These are phyloP conservation scores for Solanum chacoense DNA, from an alignment of 305 asterid species.

Conservation along the genomic window DNA sequence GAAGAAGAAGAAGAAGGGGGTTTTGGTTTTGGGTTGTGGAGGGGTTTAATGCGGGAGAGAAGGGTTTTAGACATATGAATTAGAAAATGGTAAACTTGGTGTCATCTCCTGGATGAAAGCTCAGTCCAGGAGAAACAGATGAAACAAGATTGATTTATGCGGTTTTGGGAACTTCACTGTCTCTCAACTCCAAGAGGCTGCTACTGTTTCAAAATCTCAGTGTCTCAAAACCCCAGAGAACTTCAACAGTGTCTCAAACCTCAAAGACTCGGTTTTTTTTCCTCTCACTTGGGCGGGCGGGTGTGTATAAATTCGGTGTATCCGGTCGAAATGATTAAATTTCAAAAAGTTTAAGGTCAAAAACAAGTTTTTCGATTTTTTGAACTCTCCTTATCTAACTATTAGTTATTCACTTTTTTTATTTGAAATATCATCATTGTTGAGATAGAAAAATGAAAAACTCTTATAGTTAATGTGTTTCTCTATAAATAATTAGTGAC, in stretches of 20 bases:
- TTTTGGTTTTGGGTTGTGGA: constrained; percentile 30
- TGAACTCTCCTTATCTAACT: neutral
- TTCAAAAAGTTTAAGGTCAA: neutral
- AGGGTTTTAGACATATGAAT: constrained; percentile 59
- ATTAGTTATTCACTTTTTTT: neutral
- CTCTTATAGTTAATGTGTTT: neutral
- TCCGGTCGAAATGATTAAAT: neutral
- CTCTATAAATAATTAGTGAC: no score
- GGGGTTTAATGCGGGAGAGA: constrained; percentile 56
- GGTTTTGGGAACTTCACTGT: neutral
- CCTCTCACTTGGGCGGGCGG: neutral
- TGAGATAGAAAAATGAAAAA: no score
- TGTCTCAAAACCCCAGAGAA: neutral
- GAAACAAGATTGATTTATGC: neutral
- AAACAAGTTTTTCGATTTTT: neutral
- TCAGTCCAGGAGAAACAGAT: neutral
- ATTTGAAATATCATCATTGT: neutral
- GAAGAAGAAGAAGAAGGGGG: constrained; percentile 10
- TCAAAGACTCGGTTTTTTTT: neutral
- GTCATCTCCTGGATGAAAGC: neutral
- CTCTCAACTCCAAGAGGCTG: neutral
- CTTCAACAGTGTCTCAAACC: neutral
- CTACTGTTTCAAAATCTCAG: neutral
- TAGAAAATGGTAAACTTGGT: neutral
- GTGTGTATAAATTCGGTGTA: neutral